Conservation (phyloP, 768 basidiomycete species). For the Serendipita sp. region DNA sequence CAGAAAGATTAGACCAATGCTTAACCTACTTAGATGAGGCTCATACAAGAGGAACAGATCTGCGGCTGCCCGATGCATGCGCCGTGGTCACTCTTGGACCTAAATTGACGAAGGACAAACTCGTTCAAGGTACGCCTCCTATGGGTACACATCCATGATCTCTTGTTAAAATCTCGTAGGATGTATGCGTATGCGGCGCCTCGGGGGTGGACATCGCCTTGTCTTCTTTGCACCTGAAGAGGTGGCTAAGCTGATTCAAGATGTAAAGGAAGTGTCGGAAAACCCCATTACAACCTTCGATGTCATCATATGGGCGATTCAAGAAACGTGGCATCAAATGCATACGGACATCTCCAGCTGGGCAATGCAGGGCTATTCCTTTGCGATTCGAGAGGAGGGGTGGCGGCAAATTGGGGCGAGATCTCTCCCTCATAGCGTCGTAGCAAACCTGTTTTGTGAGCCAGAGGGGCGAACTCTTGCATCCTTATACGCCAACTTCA, state of each 20-base stretch:
- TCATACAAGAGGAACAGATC: conserved; percentile 36
- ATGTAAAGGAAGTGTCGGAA: conserved; percentile 9
- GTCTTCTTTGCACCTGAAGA: conserved; percentile 31
- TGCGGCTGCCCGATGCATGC: conserved; percentile 31
- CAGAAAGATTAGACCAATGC: conserved; percentile 23
- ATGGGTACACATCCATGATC: no score
- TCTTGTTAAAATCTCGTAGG: conserved; percentile 21
- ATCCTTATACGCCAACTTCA: background rate
- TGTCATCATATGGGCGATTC: conserved; percentile 29
- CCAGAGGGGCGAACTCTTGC: background rate
- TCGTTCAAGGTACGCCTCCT: conserved; percentile 30
- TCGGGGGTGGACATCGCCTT: conserved; percentile 31
- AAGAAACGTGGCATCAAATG: conserved; percentile 28
- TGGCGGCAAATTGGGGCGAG: background rate
- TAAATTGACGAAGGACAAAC: conserved; percentile 34
- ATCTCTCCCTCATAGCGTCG: background rate
- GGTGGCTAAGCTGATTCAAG: conserved; percentile 23
- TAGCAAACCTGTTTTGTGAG: background rate
- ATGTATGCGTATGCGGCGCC: conserved; percentile 37
- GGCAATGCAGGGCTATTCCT: conserved; percentile 22
- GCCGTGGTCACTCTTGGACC: conserved; percentile 35
- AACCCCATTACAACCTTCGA: conserved; percentile 15
- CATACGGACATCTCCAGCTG: conserved; percentile 25
- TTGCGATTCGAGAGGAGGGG: background rate
- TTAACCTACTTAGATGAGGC: conserved; percentile 38